These are phyloP conservation scores for Myriosclerotinia scirpicola DNA, from an alignment of 2,329 filamentous ascomycete species.

Conservation along the genomic window DNA sequence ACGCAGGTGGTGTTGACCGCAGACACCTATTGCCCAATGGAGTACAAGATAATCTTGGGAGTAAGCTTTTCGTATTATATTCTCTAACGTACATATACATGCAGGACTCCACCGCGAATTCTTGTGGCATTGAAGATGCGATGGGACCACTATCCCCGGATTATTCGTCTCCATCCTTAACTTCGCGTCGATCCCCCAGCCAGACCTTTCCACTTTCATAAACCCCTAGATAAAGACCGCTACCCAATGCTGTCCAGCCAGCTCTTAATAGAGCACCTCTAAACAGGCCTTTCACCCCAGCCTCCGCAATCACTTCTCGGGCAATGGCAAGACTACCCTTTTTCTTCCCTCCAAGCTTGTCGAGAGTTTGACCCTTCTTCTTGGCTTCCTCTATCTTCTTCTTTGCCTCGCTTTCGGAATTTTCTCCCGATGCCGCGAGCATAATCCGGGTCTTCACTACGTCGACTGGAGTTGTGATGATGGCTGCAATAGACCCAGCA, in stretches of 20 bases:
- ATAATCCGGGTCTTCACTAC: conserved; percentile 90
- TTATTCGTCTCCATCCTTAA: conserved; percentile 4
- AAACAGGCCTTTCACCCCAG: conserved; percentile 73
- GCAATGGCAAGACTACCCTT: conserved; percentile 59
- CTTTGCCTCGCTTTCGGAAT: conserved; percentile 36
- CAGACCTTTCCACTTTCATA: conserved; percentile 79
- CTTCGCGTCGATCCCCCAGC: conserved; percentile 42
- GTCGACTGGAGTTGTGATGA: conserved; percentile 85
- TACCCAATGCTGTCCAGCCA: conserved; percentile 79
- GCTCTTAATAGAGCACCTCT: conserved; percentile 71
- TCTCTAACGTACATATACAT: background rate
- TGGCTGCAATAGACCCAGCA: conserved; percentile 72
- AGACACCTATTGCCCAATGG: background rate
- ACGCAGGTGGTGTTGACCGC: background rate
- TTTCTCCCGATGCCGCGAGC: conserved; percentile 56
- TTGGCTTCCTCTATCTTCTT: conserved; percentile 33
- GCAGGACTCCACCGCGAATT: background rate
- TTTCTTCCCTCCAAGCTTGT: conserved; percentile 38
- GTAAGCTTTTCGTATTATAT: background rate
- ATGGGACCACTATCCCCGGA: background rate
- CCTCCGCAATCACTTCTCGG: conserved; percentile 61
- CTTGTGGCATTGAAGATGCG: conserved; percentile 4
- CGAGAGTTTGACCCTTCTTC: conserved; percentile 35
- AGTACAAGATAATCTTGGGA: background rate
- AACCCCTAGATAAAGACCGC: conserved; percentile 80